Evolutionary conservation across 140 eudicot species (phyloP).

Genomic region (Bidens hawaiensis): DNA sequence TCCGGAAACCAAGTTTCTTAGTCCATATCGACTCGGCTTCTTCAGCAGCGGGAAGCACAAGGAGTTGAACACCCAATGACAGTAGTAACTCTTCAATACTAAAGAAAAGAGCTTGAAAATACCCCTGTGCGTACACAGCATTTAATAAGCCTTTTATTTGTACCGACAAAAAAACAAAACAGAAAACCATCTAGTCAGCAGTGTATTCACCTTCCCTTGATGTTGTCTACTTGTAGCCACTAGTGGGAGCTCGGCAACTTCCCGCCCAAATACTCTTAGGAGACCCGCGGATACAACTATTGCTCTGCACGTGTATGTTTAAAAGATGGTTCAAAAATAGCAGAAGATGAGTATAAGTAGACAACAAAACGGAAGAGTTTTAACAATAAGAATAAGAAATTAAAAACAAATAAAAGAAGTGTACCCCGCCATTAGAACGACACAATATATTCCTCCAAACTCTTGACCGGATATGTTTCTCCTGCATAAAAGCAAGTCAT

Average conservation of each 20-base stretch:
- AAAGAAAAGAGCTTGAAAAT: slow-evolving; percentile 69
- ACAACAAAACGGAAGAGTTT: not conserved
- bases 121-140: slow-evolving; percentile 54
- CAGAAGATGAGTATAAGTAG: not conserved
- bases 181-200: not conserved
- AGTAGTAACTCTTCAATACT: slow-evolving; percentile 69
- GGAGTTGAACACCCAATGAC: slow-evolving; percentile 67
- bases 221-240: slow-evolving; percentile 89
- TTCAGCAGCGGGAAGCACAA: slow-evolving; percentile 99
- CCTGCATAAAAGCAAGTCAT: slow-evolving; percentile 45
- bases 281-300: slow-evolving; percentile 88
- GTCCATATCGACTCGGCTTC: slow-evolving; percentile 95
- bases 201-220: slow-evolving; percentile 73
- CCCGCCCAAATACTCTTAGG: slow-evolving; percentile 75
- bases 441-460: slow-evolving; percentile 90
- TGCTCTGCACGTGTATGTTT: slow-evolving; percentile 42
- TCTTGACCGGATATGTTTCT: slow-evolving; percentile 98
- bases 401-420: not conserved
- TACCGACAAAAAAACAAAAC: not conserved
- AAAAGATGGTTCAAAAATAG: not conserved
- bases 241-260: slow-evolving; percentile 91
- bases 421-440: slow-evolving; percentile 81
- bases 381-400: not conserved
- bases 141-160: not conserved
- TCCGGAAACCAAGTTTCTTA: slow-evolving; percentile 74